Base-by-base conservation (phyloP, 176 grass and related monocot genomes). In the Aegilops tauschii region DNA sequence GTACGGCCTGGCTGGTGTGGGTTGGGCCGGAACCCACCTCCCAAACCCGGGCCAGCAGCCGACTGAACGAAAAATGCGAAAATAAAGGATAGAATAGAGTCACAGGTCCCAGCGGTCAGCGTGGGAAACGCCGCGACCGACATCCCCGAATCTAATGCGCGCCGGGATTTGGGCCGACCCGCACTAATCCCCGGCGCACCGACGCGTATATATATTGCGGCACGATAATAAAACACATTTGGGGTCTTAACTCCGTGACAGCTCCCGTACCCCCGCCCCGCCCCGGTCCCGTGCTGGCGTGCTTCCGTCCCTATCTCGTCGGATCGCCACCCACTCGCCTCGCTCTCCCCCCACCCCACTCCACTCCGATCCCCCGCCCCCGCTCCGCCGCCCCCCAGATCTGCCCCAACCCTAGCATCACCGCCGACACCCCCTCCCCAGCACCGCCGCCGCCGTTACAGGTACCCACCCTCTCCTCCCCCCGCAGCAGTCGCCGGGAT, bases 321-420 rank as follows among this genome's bases (percentile, higher is more conserved):
- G 90, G 90, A 91, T 91, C 90, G 82, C 90, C 82, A 77, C 81
- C 85, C 42, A 44, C 42, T 44, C 42, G 42, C 42, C 85, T 76
- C 76, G 80, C 88, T 58, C 71, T 10, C 12, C 31, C 50, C n/a
- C 10, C 5, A 56, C 69, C 64, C 25, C 54, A 6, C 65, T 28
- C 56, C 23, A 18, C 80, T 34, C 72, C 66, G 40, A 64, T 34
- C n/a, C 58, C 66, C 45, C 35, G 35, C 35, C 35, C 35, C 35
- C 9, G 44, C 21, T 62, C 86, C 11, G 32, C 44, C 11, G 67
- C 16, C 23, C 40, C 75, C 35, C 83, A 86, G 88, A 90, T 90
- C 84, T 73, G 17, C 2, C 59, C 61, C 81, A 91, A 84, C 82
- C 82, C 89, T 84, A 63, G 52, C 86, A 2, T 2, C 37, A 0